Percentiles rank a stretch among this genome's conserved stretches.
Evolutionary conservation across 2,329 filamentous ascomycete species (phyloP).

Genomic region (Coniochaeta hoffmannii): DNA sequence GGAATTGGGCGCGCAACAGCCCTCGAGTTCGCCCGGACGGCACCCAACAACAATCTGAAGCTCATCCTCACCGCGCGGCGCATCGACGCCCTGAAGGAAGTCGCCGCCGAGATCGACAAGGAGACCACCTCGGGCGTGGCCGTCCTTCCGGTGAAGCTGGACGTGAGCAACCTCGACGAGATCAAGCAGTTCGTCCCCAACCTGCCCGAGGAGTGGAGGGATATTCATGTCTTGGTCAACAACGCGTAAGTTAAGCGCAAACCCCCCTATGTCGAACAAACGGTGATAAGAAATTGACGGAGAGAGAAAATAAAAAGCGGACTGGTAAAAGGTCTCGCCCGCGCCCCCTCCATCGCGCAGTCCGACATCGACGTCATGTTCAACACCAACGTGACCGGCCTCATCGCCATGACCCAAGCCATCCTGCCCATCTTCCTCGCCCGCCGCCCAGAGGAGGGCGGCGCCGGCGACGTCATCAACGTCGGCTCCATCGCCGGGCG

Average conservation of each 20-base stretch:
- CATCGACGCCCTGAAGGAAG: conserved; percentile 65
- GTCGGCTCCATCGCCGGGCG: conserved; percentile 86
- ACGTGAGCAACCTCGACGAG: conserved; percentile 74
- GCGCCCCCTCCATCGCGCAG: conserved; percentile 73
- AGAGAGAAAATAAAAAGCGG: conserved; percentile 46
- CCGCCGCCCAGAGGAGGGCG: conserved; percentile 55
- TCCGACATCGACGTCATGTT: conserved; percentile 87
- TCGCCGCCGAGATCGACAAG: conserved; percentile 67
- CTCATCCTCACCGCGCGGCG: conserved; percentile 86
- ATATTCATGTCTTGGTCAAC: conserved; percentile 87
- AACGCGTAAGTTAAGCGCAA: conserved; percentile 72
- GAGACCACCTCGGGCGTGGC: conserved; percentile 76
- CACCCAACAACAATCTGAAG: conserved; percentile 63
- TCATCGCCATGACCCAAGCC: conserved; percentile 96
- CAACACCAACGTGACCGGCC: conserved; percentile 83
- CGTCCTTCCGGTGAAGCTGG: conserved; percentile 75
- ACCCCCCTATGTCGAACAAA: no score
- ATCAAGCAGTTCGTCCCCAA: conserved; percentile 63
- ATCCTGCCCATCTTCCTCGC: conserved; percentile 75
- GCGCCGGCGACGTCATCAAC: conserved; percentile 90
- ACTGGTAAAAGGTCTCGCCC: conserved; percentile 80
- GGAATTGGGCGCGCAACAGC: conserved; percentile 81
- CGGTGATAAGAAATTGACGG: neutral
- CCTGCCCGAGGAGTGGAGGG: conserved; percentile 73
- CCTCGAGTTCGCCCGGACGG: conserved; percentile 86